Percentiles rank a stretch among this genome's conserved stretches.
Evolutionary conservation across 1,139 yeast genomes (phyloP).

Genomic region (Nakaseomyces uthaithaninus): DNA sequence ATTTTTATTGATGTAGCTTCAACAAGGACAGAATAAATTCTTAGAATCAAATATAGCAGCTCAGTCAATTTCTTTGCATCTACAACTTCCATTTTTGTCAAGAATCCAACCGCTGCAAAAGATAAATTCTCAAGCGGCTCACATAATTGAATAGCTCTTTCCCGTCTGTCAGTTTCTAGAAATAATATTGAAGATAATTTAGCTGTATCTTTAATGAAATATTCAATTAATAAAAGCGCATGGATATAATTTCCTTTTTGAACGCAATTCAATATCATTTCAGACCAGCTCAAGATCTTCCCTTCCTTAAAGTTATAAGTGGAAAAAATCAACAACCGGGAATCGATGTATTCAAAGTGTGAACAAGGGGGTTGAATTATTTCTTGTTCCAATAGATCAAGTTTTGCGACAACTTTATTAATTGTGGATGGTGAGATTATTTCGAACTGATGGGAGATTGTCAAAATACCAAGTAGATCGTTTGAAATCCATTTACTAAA

Average conservation of each 20-base stretch:
- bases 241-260: constrained; percentile 34
- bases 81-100: constrained; percentile 13
- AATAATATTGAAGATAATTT: constrained; percentile 16
- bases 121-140: constrained; percentile 49
- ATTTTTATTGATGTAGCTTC: constrained; percentile 17
- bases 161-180: constrained; percentile 28
- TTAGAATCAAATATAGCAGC: constrained; percentile 14
- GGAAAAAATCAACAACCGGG: constrained; percentile 21
- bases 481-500: constrained; percentile 55
- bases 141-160: constrained; percentile 43
- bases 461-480: constrained; percentile 43
- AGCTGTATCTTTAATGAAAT: constrained; percentile 38
- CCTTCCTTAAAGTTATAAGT: constrained; percentile 25
- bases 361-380: constrained; percentile 35
- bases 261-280: constrained; percentile 24
- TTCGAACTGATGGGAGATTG: constrained; percentile 41
- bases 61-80: constrained; percentile 10
- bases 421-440: constrained; percentile 32
- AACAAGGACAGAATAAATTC: constrained; percentile 10
- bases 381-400: constrained; percentile 42
- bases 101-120: constrained; percentile 25
- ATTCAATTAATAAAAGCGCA: constrained; percentile 37
- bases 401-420: constrained; percentile 33
- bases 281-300: constrained; percentile 28
- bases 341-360: constrained; percentile 26